Conservation (phyloP, 768 basidiomycete species). For the Panus rudis region DNA sequence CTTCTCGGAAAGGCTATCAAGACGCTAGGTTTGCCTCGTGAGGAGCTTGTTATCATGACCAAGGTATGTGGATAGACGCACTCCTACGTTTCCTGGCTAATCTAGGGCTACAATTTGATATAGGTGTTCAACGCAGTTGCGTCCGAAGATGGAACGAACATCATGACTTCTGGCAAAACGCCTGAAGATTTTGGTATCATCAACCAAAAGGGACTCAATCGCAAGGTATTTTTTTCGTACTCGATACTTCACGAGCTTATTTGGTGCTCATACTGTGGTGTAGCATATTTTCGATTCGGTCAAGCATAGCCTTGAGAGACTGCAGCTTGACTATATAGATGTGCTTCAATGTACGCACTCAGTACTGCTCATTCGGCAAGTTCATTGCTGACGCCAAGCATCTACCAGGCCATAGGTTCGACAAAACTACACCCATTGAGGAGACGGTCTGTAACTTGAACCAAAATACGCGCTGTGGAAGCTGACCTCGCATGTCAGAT, state of each 20-base stretch:
- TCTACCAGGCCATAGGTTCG: conserved; percentile 19
- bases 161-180: conserved; percentile 2
- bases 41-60: conserved; percentile 40
- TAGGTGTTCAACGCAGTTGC: conserved; percentile 14
- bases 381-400: not conserved
- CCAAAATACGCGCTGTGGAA: not conserved
- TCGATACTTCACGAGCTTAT: not conserved
- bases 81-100: conserved; percentile 16
- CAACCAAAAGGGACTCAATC: conserved; percentile 39
- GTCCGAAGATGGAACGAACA: conserved; percentile 4
- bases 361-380: not conserved
- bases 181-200: conserved; percentile 36
- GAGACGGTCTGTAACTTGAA: conserved; percentile 20
- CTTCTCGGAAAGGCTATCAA: conserved; percentile 40
- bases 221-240: conserved; percentile 28
- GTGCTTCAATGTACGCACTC: conserved; percentile 29
- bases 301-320: conserved; percentile 31
- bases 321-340: conserved; percentile 42
- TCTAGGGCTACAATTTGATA: conserved; percentile 5
- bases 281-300: conserved; percentile 45
- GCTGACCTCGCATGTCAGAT: conserved; percentile 19
- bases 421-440: conserved; percentile 33
- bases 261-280: not conserved
- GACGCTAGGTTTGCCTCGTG: conserved; percentile 36
- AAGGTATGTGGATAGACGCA: conserved; percentile 24